Evolutionary conservation across 2,329 filamentous ascomycete genomes (phyloP).

Genomic region (Penicillium sp.): DNA sequence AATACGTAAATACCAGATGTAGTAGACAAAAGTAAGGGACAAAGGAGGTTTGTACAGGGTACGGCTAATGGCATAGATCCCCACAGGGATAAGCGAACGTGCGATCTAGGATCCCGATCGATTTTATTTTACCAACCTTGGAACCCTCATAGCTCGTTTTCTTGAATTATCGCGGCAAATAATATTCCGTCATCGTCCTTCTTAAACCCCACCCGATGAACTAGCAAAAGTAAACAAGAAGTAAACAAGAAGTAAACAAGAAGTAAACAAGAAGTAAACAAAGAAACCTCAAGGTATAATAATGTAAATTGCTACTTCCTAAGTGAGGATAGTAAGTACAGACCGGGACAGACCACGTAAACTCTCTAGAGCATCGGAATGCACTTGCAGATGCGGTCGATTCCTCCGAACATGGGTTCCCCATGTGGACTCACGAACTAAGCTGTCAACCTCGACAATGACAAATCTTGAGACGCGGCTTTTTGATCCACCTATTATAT

Average conservation of each 20-base stretch:
- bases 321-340: neutral
- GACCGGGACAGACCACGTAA: neutral
- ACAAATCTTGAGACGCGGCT: conserved; percentile 23
- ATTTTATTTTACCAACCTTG: conserved; percentile 3
- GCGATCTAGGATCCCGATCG: conserved; percentile 17
- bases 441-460: conserved; percentile 9
- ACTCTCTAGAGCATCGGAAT: neutral
- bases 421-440: neutral
- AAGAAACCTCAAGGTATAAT: neutral
- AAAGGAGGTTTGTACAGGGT: neutral
- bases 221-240: neutral
- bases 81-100: conserved; percentile 16
- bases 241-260: neutral
- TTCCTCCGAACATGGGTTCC: conserved; percentile 11
- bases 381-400: neutral
- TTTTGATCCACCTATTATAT: neutral
- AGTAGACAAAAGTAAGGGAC: too few species aligned
- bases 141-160: conserved; percentile 16
- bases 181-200: neutral
- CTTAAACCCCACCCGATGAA: neutral
- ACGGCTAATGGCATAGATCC: conserved; percentile 8
- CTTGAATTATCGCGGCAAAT: neutral
- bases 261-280: neutral
- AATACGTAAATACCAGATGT: neutral
- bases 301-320: neutral